Base-by-base conservation (phyloP, 495 filamentous ascomycete genomes). In the Aspergillus homomorphus region DNA sequence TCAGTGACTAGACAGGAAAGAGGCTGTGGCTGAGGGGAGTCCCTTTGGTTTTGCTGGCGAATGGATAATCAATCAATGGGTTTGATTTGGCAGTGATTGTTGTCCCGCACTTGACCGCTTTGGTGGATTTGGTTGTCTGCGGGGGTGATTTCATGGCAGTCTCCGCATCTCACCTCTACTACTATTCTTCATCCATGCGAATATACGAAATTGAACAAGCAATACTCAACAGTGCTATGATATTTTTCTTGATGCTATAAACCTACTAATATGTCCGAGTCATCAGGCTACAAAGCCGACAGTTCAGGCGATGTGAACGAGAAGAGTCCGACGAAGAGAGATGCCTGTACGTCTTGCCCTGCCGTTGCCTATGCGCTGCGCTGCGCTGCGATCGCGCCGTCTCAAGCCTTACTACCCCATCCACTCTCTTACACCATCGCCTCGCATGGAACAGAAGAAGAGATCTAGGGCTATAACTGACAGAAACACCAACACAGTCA, bases 401-500 rank as follows among this genome's bases (percentile, higher is more conserved):
- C n/a, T 38, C 2, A 38, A 10, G 26, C 33, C 28, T 60, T 60
- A 70, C 56, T 58, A 45, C 50, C 28, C 14, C 16, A 54, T 50
- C 28, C 33, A 15, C 12, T 28, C 16, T 33, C 12, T 30, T 41
- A 15, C 56, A 19, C 19, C 38, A 24, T 46, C 14, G 24, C 42
- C 28, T 45, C 28, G 7, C 33, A 41, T 30, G 2, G 16, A 48
- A n/a, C 10, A 51, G 15, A n/a, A 15, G 8, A 18, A 54, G 42
- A 23, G 44, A 23, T 22, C 10, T 16, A 22, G 1, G 4, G 15
- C 20, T 46, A 22, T 23, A 7, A 45, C 45, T 43, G 12, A 50
- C 10, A 15, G 0, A 53, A 42, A 54, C 21, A 15, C 10, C 3
- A 46, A n/a, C 16, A 18, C 58, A 87, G 88, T 92, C 71, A 71